These are phyloP conservation scores for Monilinia fructigena DNA, from an alignment of 2,329 filamentous ascomycete species.

Conservation along the genomic window DNA sequence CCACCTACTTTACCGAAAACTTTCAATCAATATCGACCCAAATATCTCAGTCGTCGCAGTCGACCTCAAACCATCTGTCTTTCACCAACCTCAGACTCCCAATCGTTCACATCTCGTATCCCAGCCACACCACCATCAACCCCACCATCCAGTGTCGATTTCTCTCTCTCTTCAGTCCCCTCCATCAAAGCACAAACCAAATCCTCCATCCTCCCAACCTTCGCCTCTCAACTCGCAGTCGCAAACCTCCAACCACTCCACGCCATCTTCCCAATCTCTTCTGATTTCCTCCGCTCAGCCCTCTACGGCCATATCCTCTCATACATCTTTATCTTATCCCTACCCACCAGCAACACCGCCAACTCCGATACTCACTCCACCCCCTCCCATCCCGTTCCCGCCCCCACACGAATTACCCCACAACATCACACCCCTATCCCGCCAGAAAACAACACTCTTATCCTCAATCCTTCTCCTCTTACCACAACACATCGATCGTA, in stretches of 20 bases:
- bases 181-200: not conserved
- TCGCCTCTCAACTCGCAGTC: constrained; percentile 2
- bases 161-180: not conserved
- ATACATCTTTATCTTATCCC: constrained; percentile 29
- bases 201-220: constrained; percentile 1
- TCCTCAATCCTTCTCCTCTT: not conserved
- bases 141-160: not conserved
- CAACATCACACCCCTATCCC: too few species aligned
- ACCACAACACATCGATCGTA: constrained; percentile 14
- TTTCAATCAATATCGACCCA: not conserved
- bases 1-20: constrained; percentile 2
- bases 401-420: too few species aligned
- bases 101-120: not conserved
- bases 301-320: constrained; percentile 37
- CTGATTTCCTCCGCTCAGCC: constrained; percentile 27
- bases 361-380: not conserved
- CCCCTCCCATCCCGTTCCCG: too few species aligned
- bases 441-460: not conserved
- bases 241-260: constrained; percentile 31
- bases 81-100: constrained; percentile 7
- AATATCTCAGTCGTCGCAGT: not conserved
- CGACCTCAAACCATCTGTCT: constrained; percentile 19
- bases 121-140: constrained; percentile 7
- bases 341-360: constrained; percentile 17
- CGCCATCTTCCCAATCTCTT: constrained; percentile 34